These are phyloP conservation scores for Suaeda aralocaspica DNA, from an alignment of 148 eudicot species.

Conservation along the genomic window DNA sequence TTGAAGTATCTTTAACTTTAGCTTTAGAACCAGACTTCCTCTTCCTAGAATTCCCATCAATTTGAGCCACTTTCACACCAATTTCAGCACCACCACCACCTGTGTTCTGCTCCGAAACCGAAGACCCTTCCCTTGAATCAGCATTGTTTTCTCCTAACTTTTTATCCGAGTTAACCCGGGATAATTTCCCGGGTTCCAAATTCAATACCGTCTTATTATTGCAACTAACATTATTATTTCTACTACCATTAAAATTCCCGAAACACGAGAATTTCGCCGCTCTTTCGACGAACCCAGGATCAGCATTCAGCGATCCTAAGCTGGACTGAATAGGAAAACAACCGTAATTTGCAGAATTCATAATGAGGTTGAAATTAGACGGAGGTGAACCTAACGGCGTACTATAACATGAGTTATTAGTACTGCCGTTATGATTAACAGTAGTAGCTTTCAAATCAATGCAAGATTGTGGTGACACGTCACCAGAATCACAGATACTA, in stretches of 20 bases:
- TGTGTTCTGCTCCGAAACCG: conserved; percentile 77
- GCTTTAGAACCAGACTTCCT: conserved; percentile 56
- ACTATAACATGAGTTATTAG: conserved; percentile 57
- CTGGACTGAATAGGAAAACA: conserved; percentile 22
- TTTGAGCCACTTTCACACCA: conserved; percentile 35
- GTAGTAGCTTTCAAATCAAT: conserved; percentile 16
- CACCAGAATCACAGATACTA: conserved; percentile 56
- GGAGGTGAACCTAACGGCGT: conserved; percentile 85
- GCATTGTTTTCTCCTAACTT: conserved; percentile 12
- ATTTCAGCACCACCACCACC: conserved; percentile 42
- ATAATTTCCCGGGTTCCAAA: conserved; percentile 28
- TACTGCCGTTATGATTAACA: conserved; percentile 28
- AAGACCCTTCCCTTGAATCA: conserved; percentile 68
- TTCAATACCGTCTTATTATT: conserved; percentile 7
- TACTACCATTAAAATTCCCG: conserved; percentile 14
- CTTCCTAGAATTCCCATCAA: conserved; percentile 51
- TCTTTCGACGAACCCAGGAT: conserved; percentile 66
- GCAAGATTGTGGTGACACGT: conserved; percentile 31
- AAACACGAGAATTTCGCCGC: conserved; percentile 61
- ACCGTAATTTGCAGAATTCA: conserved; percentile 14
- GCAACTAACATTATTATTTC: neutral
- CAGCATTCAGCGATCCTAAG: conserved; percentile 29
- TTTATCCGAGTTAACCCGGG: conserved; percentile 24
- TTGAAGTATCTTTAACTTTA: conserved; percentile 38
- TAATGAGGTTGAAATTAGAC: conserved; percentile 36